Evolutionary conservation across 2,329 filamentous ascomycete genomes (phyloP), one percentile per base, ranked within the genome.

Genomic region (Nakataea oryzae): DNA sequence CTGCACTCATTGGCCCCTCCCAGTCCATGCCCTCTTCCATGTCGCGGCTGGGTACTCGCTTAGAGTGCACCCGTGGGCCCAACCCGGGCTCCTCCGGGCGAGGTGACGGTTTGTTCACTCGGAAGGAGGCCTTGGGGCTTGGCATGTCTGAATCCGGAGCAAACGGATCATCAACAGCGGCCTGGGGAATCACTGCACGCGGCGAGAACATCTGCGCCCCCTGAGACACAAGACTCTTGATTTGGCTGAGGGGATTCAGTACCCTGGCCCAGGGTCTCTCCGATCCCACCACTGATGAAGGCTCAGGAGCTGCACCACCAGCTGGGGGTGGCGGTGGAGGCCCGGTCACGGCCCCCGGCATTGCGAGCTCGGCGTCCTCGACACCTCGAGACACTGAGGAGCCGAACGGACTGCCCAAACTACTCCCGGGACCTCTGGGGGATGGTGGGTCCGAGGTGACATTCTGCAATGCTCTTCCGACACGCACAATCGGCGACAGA

Each of bases 401-500:
- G 60, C 79, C 76, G 65, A 86, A 86, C 0, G 83, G 83, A 62
- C 83, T 86, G 17, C 82, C 77, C 2, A 86, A 72, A 13, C 79
- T 77, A 41, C 76, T 75, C 56, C 81, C 79, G n/a, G 75, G 75
- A 8, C 71, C 75, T 60, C 80, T 79, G 1, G 83, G 83, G 0
- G 83, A 85, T 0, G 82, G 81, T 9, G 81, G 80, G 65, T 85
- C 83, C 0, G 82, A 84, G 13, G 83, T 82, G 50, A 86, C 79
- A 63, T 77, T 82, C 67, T 85, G 83, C 17, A 86, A 71, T 32
- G 78, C 81, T 58, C 81, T 75, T 3, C 82, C 83, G 29, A 78
- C 83, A 57, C 82, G 76, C n/a, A 86, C 79, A 47, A 85, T 85
- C 1, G 83, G 82, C 6, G 82, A 85, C 0, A 86, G 72, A 7